These are phyloP conservation scores for Brettanomyces naardenensis DNA, from an alignment of 805 yeast species.

Conservation along the genomic window DNA sequence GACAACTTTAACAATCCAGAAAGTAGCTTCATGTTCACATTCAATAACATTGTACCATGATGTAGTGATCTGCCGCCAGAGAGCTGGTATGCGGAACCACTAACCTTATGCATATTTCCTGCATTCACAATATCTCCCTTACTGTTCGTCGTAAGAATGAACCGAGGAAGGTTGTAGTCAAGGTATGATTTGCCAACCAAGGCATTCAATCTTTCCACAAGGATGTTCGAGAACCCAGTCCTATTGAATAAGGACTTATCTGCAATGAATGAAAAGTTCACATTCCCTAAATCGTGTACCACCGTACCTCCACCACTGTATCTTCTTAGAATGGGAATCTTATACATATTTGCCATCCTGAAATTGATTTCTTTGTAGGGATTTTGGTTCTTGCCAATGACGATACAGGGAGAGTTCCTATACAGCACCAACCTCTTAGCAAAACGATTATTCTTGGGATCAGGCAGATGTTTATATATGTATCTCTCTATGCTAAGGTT, in stretches of 20 bases:
- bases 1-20: conserved; percentile 43
- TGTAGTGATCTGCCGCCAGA: conserved; percentile 79
- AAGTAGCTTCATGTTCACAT: conserved; percentile 54
- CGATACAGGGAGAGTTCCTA: conserved; percentile 77
- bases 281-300: conserved; percentile 86
- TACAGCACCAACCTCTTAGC: conserved; percentile 62
- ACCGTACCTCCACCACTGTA: conserved; percentile 96
- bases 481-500: conserved; percentile 81
- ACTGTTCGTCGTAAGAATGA: conserved; percentile 43
- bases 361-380: conserved; percentile 85
- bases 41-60: conserved; percentile 90
- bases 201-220: conserved; percentile 17
- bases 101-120: conserved; percentile 47
- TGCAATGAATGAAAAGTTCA: conserved; percentile 75
- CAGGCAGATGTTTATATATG: conserved; percentile 59
- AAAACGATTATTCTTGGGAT: conserved; percentile 20
- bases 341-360: conserved; percentile 37
- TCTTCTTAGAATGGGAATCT: conserved; percentile 68
- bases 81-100: conserved; percentile 90
- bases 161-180: conserved; percentile 10
- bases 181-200: conserved; percentile 5
- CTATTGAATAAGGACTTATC: conserved; percentile 54
- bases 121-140: conserved; percentile 72
- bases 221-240: conserved; percentile 34
- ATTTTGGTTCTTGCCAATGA: conserved; percentile 92